Percentiles rank a stretch among this genome's conserved stretches.
Conservation (phyloP, 2,329 filamentous ascomycete species). For the Colletotrichum neosansevieriae region DNA sequence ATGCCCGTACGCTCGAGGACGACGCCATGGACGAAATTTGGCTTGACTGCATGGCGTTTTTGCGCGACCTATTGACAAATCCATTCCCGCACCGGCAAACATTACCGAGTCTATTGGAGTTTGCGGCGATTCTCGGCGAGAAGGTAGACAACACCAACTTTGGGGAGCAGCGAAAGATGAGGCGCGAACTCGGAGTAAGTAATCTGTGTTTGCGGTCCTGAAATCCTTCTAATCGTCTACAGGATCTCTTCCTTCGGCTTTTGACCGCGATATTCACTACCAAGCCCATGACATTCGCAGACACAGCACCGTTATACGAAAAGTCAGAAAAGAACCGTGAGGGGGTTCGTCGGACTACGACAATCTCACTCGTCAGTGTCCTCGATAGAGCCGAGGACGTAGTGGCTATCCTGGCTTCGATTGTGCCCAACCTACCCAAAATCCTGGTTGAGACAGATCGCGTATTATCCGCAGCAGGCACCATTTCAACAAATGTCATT, state of each 20-base stretch:
- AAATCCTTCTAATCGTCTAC: constrained; percentile 45
- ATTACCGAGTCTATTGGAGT: constrained; percentile 86
- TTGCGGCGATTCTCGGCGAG: constrained; percentile 88
- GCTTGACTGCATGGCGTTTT: constrained; percentile 91
- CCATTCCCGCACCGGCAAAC: constrained; percentile 96
- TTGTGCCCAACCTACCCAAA: constrained; percentile 83
- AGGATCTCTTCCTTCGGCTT: constrained; percentile 91
- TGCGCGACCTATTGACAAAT: constrained; percentile 90
- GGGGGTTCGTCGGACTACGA: constrained; percentile 52
- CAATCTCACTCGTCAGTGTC: constrained; percentile 47
- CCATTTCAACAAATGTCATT: constrained; percentile 86
- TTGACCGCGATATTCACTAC: constrained; percentile 96
- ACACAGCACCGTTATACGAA: constrained; percentile 56
- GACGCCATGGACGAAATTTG: constrained; percentile 99
- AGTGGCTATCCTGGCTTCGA: constrained; percentile 80
- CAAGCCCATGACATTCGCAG: constrained; percentile 79
- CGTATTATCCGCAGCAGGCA: constrained; percentile 79
- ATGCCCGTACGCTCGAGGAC: constrained; percentile 90
- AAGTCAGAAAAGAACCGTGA: constrained; percentile 54
- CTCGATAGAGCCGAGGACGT: constrained; percentile 77
- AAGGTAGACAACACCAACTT: constrained; percentile 99
- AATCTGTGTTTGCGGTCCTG: not conserved
- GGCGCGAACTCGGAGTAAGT: constrained; percentile 86
- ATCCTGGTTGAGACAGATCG: constrained; percentile 90
- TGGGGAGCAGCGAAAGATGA: constrained; percentile 92